Evolutionary conservation across 805 yeast genomes (phyloP), one percentile per base, ranked within the genome.

Genomic region (Saccharomyces mikatae): DNA sequence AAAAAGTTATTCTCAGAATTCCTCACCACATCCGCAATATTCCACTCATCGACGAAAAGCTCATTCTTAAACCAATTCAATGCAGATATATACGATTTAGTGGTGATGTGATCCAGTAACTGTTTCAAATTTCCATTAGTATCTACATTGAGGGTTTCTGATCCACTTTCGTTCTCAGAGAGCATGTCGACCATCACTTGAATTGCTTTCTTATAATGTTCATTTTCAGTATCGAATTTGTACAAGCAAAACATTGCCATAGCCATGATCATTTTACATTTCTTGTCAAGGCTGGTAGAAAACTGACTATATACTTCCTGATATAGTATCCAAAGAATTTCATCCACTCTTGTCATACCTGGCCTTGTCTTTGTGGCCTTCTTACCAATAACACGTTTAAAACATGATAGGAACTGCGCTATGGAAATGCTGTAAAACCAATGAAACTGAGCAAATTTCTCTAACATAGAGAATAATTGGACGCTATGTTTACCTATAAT

Each of bases 361-460:
- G 44, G 24, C 24, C 10, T 36, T 36, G 24, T 54, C 22, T 10
- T 48, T 28, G 31, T 30, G 8, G 28, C 52, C 60, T 31, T 47
- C 49, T 32, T 22, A n/a, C 29, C 29, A 72, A 65, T 30, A 70
- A 77, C n/a, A 26, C 46, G 13, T 56, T 58, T 47, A 44, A 80
- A 66, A 17, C 77, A 67, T 1, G 58, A 54, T 53, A 74, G 60
- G 55, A 78, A 76, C 47, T 72, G 74, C 6, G 74, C 72, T 32
- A 84, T 71, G 0, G 89, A 72, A 59, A 86, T 81, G 50, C 78
- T 79, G 66, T 89, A 91, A 57, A 83, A 80, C 29, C 67, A 66
- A 55, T 79, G 78, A n/a, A 82, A 50, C 0, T 55, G 48, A 21
- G 71, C 58, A 4, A 86, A 60, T 1, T 64, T 58, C 14, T 78